Evolutionary conservation across 345 rosid genomes (phyloP).

Genomic region (Pelargonium nanum): DNA sequence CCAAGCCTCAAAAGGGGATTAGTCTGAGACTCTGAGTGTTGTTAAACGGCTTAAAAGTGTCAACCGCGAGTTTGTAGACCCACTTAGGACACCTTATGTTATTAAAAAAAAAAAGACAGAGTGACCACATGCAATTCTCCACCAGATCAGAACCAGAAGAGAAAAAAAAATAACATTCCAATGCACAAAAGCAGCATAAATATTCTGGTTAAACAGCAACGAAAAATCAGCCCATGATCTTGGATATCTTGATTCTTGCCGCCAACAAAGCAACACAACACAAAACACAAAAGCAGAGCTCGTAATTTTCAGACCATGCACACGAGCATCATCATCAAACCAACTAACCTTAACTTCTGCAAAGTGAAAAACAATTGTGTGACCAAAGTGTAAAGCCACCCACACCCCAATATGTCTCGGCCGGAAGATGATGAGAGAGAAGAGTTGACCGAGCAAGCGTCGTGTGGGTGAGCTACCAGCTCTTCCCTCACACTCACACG

Average conservation of each 20-base stretch:
- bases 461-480: slow-evolving; percentile 92
- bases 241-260: background rate
- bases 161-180: background rate
- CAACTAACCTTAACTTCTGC: background rate
- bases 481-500: slow-evolving; percentile 77
- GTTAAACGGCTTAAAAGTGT: too few relatives aligned
- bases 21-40: too few relatives aligned
- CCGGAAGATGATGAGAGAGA: slow-evolving; percentile 11
- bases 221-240: background rate
- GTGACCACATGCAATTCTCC: background rate
- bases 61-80: too few relatives aligned
- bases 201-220: background rate
- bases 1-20: too few relatives aligned
- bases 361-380: background rate
- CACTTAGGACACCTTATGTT: too few relatives aligned
- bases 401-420: too few relatives aligned
- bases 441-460: slow-evolving; percentile 53
- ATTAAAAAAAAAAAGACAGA: background rate
- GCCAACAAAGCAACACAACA: background rate
- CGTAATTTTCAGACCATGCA: background rate
- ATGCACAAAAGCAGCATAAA: background rate
- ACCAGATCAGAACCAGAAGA: background rate
- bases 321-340: background rate
- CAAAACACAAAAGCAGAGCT: background rate
- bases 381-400: background rate